These are phyloP conservation scores for Bipolaris bicolor DNA, from an alignment of 2,329 filamentous ascomycete genomes.

Conservation along the genomic window DNA sequence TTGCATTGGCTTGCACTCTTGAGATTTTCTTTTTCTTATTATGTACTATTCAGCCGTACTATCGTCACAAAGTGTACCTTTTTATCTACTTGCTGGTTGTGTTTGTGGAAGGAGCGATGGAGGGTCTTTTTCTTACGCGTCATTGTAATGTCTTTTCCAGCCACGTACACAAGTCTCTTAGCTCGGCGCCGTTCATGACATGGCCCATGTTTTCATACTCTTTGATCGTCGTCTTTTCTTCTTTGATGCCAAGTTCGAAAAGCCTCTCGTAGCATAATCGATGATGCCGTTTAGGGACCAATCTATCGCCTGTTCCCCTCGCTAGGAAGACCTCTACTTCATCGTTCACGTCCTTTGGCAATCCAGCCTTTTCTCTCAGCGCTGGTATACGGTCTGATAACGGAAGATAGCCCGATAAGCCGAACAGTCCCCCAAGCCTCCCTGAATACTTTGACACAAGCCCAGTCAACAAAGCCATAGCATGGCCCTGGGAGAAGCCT, in stretches of 20 bases:
- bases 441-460: slow-evolving; percentile 52
- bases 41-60: not conserved
- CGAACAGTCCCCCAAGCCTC: slow-evolving; percentile 50
- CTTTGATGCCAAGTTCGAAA: slow-evolving; percentile 48
- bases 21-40: not conserved
- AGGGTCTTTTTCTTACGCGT: no score
- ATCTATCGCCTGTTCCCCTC: slow-evolving; percentile 55
- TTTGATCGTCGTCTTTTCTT: slow-evolving; percentile 49
- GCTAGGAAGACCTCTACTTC: slow-evolving; percentile 54
- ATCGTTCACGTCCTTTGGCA: slow-evolving; percentile 43
- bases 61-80: not conserved
- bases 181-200: slow-evolving; percentile 50
- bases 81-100: not conserved
- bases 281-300: slow-evolving; percentile 55
- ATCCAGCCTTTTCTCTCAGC: slow-evolving; percentile 46
- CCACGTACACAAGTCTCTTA: slow-evolving; percentile 56
- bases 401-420: slow-evolving; percentile 58
- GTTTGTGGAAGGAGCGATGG: not conserved
- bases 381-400: slow-evolving; percentile 48
- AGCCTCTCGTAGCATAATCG: slow-evolving; percentile 52
- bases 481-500: slow-evolving; percentile 58
- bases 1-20: not conserved
- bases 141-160: slow-evolving; percentile 34
- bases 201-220: slow-evolving; percentile 60
- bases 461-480: slow-evolving; percentile 53